Base-by-base conservation (phyloP, 192 early-diverging fungal species). In the Glomus cerebriforme region DNA sequence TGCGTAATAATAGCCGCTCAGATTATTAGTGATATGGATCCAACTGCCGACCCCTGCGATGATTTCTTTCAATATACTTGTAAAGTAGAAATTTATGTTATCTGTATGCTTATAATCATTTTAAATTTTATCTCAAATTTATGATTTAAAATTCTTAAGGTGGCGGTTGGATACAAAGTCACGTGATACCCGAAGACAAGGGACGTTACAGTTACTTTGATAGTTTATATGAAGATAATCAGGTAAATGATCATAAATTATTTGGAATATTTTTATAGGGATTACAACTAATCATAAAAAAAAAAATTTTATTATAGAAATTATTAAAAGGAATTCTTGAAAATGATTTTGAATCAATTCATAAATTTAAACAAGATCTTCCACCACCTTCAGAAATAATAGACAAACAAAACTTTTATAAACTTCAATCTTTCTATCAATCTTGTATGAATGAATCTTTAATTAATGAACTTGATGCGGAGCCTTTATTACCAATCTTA, bases 31-130 rank as follows among this genome's bases (percentile, higher is more conserved):
- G 86, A 86, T 26, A 83, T 93, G 59, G 88, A 92, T 76, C 70
- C 83, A 6, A 77, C 79, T 35, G 84, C 83, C 0, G 89, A 93
- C 82, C 91, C 92, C 9, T 93, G 92, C 59, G 74, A 83, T 29
- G 91, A 93, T 79, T 93, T 93, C 83, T 92, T 88, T 77, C 83
- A 88, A 66, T 93, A 85, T 73, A 85, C 82, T 49, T 90, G 92
- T 92, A 89, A 43, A 82, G 78, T 72, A 45, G 34, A 24, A 39
- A 45, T 45, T 54, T 54, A 54, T 54, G 0, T 54, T n/a, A n/a
- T n/a, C n/a, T n/a, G n/a, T 43, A 43, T 59, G 12, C 9, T 66
- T 24, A 58, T 9, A 3, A 39, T 37, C 17, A 22, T 27, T 54
- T 39, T 24, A 34, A 10, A 22, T 13, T 67, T 17, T 27, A 67